Conservation (phyloP, 371 early-diverging fungal genomes). For the Batkoa obscura region DNA sequence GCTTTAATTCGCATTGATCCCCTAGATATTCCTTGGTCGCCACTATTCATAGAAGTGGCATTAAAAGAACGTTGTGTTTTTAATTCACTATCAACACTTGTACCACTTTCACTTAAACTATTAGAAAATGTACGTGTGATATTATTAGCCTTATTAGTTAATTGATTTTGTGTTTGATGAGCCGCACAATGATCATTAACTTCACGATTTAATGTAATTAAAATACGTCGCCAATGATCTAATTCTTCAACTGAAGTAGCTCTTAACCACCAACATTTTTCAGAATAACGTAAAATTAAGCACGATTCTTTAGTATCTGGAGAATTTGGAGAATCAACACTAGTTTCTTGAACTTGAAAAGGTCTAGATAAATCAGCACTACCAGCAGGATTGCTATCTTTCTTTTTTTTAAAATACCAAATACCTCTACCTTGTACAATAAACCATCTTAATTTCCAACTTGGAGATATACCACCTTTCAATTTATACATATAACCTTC, state of each 20-base stretch:
- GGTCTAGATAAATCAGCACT: neutral
- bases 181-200: neutral
- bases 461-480: neutral
- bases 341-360: conserved; percentile 4
- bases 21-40: neutral
- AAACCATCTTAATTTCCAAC: conserved; percentile 2
- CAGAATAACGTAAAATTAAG: neutral
- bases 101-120: neutral
- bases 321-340: neutral
- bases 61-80: neutral
- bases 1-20: neutral
- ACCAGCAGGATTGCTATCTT: neutral
- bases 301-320: neutral
- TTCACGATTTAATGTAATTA: conserved; percentile 1
- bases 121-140: neutral
- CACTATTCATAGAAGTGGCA: neutral
- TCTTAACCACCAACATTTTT: conserved; percentile 3
- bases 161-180: neutral
- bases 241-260: neutral
- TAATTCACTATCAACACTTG: neutral
- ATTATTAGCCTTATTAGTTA: neutral
- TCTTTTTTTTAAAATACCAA: neutral
- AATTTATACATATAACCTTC: conserved; percentile 3
- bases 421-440: neutral
- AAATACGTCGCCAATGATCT: conserved; percentile 3